Conservation (phyloP, 2,329 filamentous ascomycete genomes). For the Rhinocladiella similis region DNA sequence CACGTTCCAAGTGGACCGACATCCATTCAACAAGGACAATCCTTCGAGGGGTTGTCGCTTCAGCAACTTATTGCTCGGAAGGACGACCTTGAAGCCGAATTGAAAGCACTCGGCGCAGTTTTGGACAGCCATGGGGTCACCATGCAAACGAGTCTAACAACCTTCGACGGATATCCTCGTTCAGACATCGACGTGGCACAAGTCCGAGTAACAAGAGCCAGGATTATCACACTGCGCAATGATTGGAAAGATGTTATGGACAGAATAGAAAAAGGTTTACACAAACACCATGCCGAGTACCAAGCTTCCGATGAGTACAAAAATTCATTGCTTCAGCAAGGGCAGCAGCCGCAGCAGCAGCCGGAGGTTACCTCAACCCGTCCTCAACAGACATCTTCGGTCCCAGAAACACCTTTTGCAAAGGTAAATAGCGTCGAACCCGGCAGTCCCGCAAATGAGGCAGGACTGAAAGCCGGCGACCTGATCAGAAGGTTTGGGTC, state of each 20-base stretch:
- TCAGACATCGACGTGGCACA: slow-evolving; percentile 94
- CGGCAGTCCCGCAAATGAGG: slow-evolving; percentile 76
- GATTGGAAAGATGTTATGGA: slow-evolving; percentile 91
- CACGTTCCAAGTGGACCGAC: slow-evolving; percentile 77
- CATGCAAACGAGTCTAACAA: slow-evolving; percentile 87
- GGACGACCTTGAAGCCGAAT: slow-evolving; percentile 78
- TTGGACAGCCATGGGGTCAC: slow-evolving; percentile 78
- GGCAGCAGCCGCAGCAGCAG: slow-evolving; percentile 19
- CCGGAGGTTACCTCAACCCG: slow-evolving; percentile 6
- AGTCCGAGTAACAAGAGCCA: slow-evolving; percentile 87
- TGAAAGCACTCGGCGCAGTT: slow-evolving; percentile 79
- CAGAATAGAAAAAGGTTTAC: slow-evolving; percentile 79
- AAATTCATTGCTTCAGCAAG: slow-evolving; percentile 20
- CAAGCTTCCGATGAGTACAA: slow-evolving; percentile 39
- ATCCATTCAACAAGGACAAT: slow-evolving; percentile 56
- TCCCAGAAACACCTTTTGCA: slow-evolving; percentile 69
- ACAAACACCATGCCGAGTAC: slow-evolving; percentile 81
- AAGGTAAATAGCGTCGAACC: slow-evolving; percentile 81
- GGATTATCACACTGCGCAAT: slow-evolving; percentile 86
- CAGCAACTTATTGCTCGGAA: slow-evolving; percentile 81
- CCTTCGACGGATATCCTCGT: slow-evolving; percentile 86
- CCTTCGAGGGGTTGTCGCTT: slow-evolving; percentile 68
- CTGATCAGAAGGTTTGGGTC: slow-evolving; percentile 81
- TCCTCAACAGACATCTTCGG: slow-evolving; percentile 27
- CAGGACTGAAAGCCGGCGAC: slow-evolving; percentile 79